These are phyloP conservation scores for Hypoxylon subgilvum DNA, from an alignment of 495 filamentous ascomycete species.

Conservation along the genomic window DNA sequence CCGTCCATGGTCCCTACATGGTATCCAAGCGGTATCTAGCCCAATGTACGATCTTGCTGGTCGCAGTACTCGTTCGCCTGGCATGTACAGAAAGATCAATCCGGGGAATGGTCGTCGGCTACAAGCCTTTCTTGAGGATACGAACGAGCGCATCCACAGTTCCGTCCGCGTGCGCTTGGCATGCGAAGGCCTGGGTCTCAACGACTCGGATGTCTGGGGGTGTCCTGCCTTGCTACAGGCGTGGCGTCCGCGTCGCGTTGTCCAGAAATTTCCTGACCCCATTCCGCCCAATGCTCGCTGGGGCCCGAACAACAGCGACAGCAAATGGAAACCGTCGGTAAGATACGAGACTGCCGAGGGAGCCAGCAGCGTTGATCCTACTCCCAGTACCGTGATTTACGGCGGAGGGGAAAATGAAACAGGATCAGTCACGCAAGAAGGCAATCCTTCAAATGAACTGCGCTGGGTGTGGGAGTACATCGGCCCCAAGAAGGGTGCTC, in stretches of 20 bases:
- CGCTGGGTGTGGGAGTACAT: constrained; percentile 61
- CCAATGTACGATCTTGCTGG: constrained; percentile 61
- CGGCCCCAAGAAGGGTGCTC: constrained; percentile 50
- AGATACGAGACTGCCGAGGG: background rate
- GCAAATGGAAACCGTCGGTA: constrained; percentile 11
- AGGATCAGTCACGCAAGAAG: background rate
- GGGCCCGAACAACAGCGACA: constrained; percentile 34
- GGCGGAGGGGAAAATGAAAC: background rate
- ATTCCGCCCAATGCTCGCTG: constrained; percentile 45
- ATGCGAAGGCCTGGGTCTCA: constrained; percentile 61
- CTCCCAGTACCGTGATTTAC: background rate
- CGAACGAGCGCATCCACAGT: constrained; percentile 70
- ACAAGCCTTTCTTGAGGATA: constrained; percentile 57
- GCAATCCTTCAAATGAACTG: constrained; percentile 13
- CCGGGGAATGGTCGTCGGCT: constrained; percentile 53
- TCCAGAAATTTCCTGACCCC: constrained; percentile 41
- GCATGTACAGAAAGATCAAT: constrained; percentile 62
- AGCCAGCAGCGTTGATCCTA: background rate
- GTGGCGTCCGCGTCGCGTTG: constrained; percentile 47
- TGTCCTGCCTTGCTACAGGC: constrained; percentile 55
- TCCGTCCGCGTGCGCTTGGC: constrained; percentile 61
- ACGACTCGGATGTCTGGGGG: constrained; percentile 61
- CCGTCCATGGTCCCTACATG: constrained; percentile 65
- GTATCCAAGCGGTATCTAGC: constrained; percentile 55
- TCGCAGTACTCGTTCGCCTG: constrained; percentile 60